Base-by-base conservation (phyloP, 2,329 filamentous ascomycete genomes). In the Epichloe sylvatica region DNA sequence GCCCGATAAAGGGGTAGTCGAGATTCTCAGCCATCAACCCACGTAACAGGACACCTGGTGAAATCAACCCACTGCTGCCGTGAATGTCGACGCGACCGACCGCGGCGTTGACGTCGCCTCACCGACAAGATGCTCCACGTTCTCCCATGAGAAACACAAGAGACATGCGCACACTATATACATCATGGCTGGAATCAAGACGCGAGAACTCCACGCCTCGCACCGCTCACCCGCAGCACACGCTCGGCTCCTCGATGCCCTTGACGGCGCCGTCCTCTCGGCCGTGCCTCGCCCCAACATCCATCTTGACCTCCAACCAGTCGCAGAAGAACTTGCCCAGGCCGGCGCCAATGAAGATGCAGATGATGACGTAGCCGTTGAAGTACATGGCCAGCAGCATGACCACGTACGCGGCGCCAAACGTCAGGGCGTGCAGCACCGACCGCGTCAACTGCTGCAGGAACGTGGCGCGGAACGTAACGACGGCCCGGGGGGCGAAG, bases 291-390 rank as follows among this genome's bases (percentile, higher is more conserved):
- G 53, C 58, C 1, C 64, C 61, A 33, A 67, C 49, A 0, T 69
- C 62, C n/a, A 75, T 62, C 49, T 64, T 68, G 45, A 66, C 62
- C 23, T 69, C 69, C 59, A 75, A 62, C 74, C 74, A 77, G 58
- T 76, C 73, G 55, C 70, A 75, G n/a, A 75, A 54, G 56, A 76
- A 76, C 61, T 76, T 76, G 51, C 74, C 74, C 42, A 76, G 54
- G 6, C 70, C 69, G 9, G 71, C 71, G 4, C 74, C 74, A 39
- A 76, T 59, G 52, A 91, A 77, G 59, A 91, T 86, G 57, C 79
- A 85, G 52, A 91, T 83, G 61, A 91, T 86, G 54, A 91, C 75
- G 64, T 86, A 91, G 34, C 81, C 77, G 56, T 78, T 78, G 60
- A 75, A 79, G 61, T 77, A 77, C 75, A 79, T 79, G 55, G 74